Conservation (phyloP, 176 grass and related monocot genomes). For the Panicum miliaceum region DNA sequence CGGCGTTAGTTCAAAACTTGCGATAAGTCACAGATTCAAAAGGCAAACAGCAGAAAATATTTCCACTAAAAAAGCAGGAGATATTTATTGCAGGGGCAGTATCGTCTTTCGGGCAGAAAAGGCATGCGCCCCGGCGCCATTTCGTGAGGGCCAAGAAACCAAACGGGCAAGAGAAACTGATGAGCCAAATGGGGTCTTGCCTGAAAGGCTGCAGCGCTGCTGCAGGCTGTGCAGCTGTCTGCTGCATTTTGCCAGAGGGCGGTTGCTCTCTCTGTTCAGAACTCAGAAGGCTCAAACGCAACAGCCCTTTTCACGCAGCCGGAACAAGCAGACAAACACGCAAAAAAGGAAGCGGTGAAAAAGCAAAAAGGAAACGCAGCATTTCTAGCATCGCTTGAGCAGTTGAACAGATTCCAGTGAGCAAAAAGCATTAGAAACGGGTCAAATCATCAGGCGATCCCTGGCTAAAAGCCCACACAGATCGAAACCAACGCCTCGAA, state of each 20-base stretch:
- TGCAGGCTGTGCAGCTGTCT: not conserved
- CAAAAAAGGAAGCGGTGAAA: conserved; percentile 1
- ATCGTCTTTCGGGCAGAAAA: not conserved
- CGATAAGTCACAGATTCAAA: not conserved
- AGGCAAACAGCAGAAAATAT: too few species aligned
- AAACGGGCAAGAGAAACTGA: not conserved
- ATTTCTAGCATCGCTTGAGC: not conserved
- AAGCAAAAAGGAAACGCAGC: not conserved
- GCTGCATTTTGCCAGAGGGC: conserved; percentile 5
- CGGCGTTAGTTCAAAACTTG: not conserved
- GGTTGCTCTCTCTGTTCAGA: not conserved
- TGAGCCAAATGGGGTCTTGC: not conserved
- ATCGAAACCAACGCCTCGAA: not conserved
- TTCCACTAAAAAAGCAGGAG: too few species aligned
- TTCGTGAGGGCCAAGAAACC: conserved; percentile 23
- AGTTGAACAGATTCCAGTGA: not conserved
- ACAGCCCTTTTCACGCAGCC: not conserved
- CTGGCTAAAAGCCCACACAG: not conserved
- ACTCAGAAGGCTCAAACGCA: not conserved
- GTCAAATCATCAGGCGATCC: not conserved
- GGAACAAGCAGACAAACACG: not conserved
- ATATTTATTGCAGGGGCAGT: conserved; percentile 2
- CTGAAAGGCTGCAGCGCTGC: not conserved
- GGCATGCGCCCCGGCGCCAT: not conserved
- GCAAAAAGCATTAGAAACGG: too few species aligned